These are phyloP conservation scores for Diaporthe humulicola DNA, from an alignment of 2,329 filamentous ascomycete species.

Conservation along the genomic window DNA sequence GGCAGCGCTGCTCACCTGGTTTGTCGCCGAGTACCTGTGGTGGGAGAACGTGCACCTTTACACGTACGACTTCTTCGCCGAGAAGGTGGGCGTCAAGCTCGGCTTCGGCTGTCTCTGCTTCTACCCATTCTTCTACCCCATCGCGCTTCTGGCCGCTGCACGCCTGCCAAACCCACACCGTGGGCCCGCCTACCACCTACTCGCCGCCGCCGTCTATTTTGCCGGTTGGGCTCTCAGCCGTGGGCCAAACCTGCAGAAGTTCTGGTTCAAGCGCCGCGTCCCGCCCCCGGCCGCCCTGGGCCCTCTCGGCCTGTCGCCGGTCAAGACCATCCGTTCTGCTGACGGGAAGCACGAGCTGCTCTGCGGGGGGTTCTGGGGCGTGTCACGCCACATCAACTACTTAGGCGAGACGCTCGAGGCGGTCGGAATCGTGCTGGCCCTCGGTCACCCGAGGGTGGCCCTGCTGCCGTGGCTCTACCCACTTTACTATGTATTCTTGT, in stretches of 20 bases:
- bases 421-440: slow-evolving; percentile 32
- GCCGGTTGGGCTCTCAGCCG: slow-evolving; percentile 34
- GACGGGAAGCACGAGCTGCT: slow-evolving; percentile 33
- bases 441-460: slow-evolving; percentile 18
- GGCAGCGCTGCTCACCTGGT: slow-evolving; percentile 35
- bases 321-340: slow-evolving; percentile 11
- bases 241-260: slow-evolving; percentile 35
- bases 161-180: slow-evolving; percentile 23
- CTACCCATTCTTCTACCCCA: slow-evolving; percentile 35
- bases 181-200: not conserved
- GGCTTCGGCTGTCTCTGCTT: slow-evolving; percentile 36
- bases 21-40: slow-evolving; percentile 35
- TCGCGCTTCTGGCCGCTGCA: slow-evolving; percentile 20
- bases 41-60: slow-evolving; percentile 38
- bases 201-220: slow-evolving; percentile 28
- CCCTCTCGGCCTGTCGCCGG: not conserved
- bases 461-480: slow-evolving; percentile 33
- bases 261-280: slow-evolving; percentile 28
- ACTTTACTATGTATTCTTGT: slow-evolving; percentile 31
- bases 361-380: slow-evolving; percentile 36
- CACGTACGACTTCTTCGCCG: slow-evolving; percentile 39
- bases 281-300: not conserved
- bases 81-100: slow-evolving; percentile 35
- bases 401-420: slow-evolving; percentile 37
- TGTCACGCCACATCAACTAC: slow-evolving; percentile 35